Percentiles rank a stretch among this genome's conserved stretches.
These are phyloP conservation scores for Aspergillus novoparasiticus DNA, from an alignment of 2,329 filamentous ascomycete species.

Conservation along the genomic window DNA sequence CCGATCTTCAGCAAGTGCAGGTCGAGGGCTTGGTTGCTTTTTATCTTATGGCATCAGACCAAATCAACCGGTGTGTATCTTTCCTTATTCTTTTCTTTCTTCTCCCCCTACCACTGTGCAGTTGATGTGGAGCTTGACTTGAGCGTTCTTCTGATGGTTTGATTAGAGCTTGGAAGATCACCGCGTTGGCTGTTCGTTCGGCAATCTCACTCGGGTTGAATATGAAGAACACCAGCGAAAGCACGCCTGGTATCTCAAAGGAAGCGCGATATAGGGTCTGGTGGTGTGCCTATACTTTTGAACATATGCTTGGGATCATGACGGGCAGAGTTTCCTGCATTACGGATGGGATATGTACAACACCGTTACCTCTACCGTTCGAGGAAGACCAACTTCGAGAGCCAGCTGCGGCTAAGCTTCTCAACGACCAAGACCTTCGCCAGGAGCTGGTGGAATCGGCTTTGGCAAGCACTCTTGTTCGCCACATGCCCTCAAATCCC, in stretches of 20 bases:
- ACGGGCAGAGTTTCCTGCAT: conserved; percentile 50
- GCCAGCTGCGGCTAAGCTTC: conserved; percentile 33
- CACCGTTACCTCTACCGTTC: conserved; percentile 45
- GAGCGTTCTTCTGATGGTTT: not conserved
- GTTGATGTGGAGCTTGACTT: not conserved
- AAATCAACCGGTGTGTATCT: conserved; percentile 46
- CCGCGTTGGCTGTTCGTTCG: conserved; percentile 45
- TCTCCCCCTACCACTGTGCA: not conserved
- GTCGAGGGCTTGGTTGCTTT: conserved; percentile 47
- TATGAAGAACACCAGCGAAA: conserved; percentile 44
- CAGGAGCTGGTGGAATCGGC: conserved; percentile 34
- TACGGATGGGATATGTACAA: conserved; percentile 45
- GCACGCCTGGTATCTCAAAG: conserved; percentile 42
- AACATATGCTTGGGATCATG: conserved; percentile 49
- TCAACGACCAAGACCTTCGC: conserved; percentile 34
- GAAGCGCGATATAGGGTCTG: conserved; percentile 50
- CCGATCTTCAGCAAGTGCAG: conserved; percentile 51
- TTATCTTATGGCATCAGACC: conserved; percentile 45
- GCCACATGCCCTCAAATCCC: conserved; percentile 36
- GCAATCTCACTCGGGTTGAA: conserved; percentile 48
- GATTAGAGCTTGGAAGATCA: conserved; percentile 45
- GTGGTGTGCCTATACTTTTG: conserved; percentile 49
- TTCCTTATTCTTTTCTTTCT: not conserved
- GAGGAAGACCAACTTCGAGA: conserved; percentile 43
- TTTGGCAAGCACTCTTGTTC: conserved; percentile 34